Conservation (phyloP, 345 rosid species). For the Clausena lansium region DNA sequence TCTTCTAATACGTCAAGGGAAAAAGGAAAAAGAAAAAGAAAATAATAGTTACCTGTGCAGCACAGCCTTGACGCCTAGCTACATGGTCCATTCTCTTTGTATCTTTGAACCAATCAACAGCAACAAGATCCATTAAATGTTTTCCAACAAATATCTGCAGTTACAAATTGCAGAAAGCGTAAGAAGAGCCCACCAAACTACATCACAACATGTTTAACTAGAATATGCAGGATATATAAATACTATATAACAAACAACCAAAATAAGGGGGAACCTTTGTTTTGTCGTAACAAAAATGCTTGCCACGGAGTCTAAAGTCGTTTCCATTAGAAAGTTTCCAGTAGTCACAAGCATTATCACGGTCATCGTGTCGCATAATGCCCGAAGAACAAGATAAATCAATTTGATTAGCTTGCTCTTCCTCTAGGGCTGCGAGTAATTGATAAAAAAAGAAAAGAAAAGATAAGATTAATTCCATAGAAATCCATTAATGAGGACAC, state of each 20-base stretch:
- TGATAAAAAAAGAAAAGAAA: too few relatives aligned
- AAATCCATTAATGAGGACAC: neutral
- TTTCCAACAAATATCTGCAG: conserved; percentile 90
- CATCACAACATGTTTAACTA: neutral
- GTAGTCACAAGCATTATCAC: conserved; percentile 81
- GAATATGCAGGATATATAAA: neutral
- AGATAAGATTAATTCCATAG: conserved; percentile 8
- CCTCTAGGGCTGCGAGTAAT: conserved; percentile 52
- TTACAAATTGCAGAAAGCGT: conserved; percentile 15
- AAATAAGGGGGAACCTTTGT: conserved; percentile 55
- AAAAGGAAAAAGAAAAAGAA: too few relatives aligned
- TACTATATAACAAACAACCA: conserved; percentile 15
- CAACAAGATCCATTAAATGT: conserved; percentile 96
- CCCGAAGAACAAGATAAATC: conserved; percentile 86
- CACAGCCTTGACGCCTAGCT: conserved; percentile 89
- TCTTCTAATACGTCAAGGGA: neutral
- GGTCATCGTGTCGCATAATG: conserved; percentile 78
- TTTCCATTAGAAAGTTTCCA: conserved; percentile 86
- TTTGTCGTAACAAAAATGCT: conserved; percentile 81
- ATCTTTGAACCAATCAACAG: conserved; percentile 99
- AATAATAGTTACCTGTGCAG: conserved; percentile 66
- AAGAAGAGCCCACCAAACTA: conserved; percentile 8
- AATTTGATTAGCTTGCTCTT: conserved; percentile 67
- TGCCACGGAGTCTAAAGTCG: conserved; percentile 94
- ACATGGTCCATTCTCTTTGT: conserved; percentile 96